Conservation (phyloP, 257 asterid species). For the Nicotiana paniculata region DNA sequence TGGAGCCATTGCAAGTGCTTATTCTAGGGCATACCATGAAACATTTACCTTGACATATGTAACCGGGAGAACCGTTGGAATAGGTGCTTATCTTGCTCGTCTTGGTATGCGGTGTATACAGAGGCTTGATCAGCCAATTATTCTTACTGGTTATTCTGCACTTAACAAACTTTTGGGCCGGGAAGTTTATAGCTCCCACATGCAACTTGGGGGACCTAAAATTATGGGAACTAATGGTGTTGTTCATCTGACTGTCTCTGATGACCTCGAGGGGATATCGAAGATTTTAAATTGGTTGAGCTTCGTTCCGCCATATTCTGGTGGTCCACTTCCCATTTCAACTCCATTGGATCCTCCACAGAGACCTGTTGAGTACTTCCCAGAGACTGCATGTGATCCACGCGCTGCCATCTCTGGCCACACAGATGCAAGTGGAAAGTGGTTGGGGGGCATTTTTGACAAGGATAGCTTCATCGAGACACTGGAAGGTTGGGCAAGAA, state of each 20-base stretch:
- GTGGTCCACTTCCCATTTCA: conserved; percentile 86
- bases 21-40: conserved; percentile 86
- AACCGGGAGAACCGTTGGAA: conserved; percentile 93
- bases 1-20: conserved; percentile 98
- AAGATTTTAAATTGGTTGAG: conserved; percentile 89
- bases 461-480: conserved; percentile 86
- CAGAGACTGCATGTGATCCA: conserved; percentile 93
- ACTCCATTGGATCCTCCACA: conserved; percentile 63
- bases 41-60: conserved; percentile 91
- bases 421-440: conserved; percentile 54
- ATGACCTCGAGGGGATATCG: conserved; percentile 94
- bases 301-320: conserved; percentile 75
- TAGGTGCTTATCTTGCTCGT: conserved; percentile 97
- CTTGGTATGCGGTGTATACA: conserved; percentile 98
- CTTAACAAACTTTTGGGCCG: conserved; percentile 90
- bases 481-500: conserved; percentile 95
- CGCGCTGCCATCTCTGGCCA: conserved; percentile 87
- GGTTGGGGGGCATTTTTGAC: conserved; percentile 95
- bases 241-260: conserved; percentile 90
- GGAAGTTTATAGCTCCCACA: conserved; percentile 96
- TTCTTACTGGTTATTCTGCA: conserved; percentile 96
- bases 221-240: conserved; percentile 97
- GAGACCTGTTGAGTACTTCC: conserved; percentile 65
- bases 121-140: conserved; percentile 90
- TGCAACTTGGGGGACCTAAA: conserved; percentile 99